Conservation (phyloP, 139 green algal genomes). For the Coccomyxa sp. region DNA sequence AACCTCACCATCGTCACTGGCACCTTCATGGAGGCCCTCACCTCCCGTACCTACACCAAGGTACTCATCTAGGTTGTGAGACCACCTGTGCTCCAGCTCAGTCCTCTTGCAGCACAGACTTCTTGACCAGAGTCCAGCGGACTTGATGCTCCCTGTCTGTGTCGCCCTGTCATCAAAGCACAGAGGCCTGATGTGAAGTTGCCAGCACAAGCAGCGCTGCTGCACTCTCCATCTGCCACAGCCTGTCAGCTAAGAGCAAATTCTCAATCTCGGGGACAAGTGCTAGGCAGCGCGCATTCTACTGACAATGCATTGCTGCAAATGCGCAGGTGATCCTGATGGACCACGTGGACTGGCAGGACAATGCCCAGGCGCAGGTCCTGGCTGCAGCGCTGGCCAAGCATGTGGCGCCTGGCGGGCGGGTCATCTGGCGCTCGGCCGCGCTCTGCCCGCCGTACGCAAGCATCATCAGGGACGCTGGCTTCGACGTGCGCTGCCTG, state of each 20-base stretch:
- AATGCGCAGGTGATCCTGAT: conserved; percentile 91
- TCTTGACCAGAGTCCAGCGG: no score
- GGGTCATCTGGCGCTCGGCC: conserved; percentile 94
- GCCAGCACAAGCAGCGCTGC: no score
- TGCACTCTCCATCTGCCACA: no score
- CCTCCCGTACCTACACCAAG: conserved; percentile 87
- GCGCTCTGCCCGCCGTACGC: conserved; percentile 80
- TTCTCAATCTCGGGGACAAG: no score
- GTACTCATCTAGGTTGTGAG: conserved; percentile 22
- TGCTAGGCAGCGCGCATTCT: no score
- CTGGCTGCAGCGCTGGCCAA: conserved; percentile 62
- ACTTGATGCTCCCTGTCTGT: no score
- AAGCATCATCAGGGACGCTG: conserved; percentile 69
- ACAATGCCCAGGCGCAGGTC: conserved; percentile 38
- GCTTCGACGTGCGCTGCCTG: conserved; percentile 83
- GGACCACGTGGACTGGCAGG: conserved; percentile 97
- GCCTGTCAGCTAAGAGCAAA: no score
- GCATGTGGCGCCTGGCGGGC: conserved; percentile 74
- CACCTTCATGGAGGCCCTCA: conserved; percentile 87
- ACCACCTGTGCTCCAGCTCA: no score
- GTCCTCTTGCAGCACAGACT: no score
- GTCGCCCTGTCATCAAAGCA: not conserved
- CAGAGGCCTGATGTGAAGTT: no score
- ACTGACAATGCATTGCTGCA: not conserved
- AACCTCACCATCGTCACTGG: conserved; percentile 73